Percentiles rank a stretch among this genome's conserved stretches.
These are phyloP conservation scores for Madurella mycetomatis DNA, from an alignment of 2,329 filamentous ascomycete species.

Conservation along the genomic window DNA sequence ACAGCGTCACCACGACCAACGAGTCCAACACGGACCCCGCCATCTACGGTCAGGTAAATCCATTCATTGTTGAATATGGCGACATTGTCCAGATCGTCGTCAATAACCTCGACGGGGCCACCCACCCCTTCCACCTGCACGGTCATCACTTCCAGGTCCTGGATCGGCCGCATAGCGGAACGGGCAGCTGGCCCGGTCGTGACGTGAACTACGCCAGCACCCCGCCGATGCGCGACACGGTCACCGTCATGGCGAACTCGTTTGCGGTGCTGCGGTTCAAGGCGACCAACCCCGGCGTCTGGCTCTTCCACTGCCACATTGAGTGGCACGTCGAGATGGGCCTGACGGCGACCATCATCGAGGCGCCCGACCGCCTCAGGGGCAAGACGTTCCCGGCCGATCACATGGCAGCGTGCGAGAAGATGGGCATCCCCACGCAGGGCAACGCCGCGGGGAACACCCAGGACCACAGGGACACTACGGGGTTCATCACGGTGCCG, in stretches of 20 bases:
- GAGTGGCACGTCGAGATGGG: constrained; percentile 60
- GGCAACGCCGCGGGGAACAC: constrained; percentile 69
- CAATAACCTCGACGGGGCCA: constrained; percentile 45
- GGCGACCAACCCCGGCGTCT: constrained; percentile 51
- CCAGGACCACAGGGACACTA: constrained; percentile 48
- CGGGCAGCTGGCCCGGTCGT: constrained; percentile 35
- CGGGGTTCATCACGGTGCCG: constrained; percentile 46
- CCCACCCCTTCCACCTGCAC: constrained; percentile 52
- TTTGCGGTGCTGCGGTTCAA: constrained; percentile 49
- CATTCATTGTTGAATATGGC: constrained; percentile 37
- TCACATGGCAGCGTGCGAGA: constrained; percentile 47
- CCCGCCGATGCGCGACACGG: constrained; percentile 36
- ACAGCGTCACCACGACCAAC: constrained; percentile 61
- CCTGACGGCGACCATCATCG: constrained; percentile 51
- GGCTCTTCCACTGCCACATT: constrained; percentile 56
- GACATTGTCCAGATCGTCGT: constrained; percentile 45
- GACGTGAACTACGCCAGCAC: constrained; percentile 27
- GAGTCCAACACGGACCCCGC: constrained; percentile 37
- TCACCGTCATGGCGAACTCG: constrained; percentile 38
- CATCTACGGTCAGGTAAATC: constrained; percentile 42
- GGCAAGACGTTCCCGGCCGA: constrained; percentile 53
- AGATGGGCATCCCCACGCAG: constrained; percentile 41
- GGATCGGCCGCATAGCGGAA: constrained; percentile 34
- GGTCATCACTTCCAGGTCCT: constrained; percentile 54
- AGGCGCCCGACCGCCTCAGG: constrained; percentile 54